Evolutionary conservation across 805 yeast species (phyloP).

Genomic region (Blastobotrys terrestris): DNA sequence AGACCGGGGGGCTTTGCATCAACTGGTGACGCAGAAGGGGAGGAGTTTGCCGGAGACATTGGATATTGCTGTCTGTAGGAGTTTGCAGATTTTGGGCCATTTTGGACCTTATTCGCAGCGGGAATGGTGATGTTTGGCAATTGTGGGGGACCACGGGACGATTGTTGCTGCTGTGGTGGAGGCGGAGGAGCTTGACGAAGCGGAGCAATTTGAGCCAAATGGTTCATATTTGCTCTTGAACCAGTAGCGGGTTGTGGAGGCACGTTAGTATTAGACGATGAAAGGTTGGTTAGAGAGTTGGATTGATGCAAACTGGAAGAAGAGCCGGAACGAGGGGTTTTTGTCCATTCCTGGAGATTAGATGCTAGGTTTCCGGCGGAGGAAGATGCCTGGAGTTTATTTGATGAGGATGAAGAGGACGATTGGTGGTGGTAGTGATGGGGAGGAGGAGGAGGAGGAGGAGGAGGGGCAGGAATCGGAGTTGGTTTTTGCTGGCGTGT

Average conservation of each 20-base stretch:
- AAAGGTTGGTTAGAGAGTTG: constrained; percentile 1
- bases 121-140: constrained; percentile 2
- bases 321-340: constrained; percentile 15
- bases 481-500: not conserved
- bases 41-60: not conserved
- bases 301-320: constrained; percentile 8
- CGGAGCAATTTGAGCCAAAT: constrained; percentile 23
- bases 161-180: constrained; percentile 12
- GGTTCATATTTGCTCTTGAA: constrained; percentile 18
- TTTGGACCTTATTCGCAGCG: not conserved
- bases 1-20: constrained; percentile 1
- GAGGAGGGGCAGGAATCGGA: no score
- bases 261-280: constrained; percentile 2
- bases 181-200: constrained; percentile 20
- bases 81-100: not conserved
- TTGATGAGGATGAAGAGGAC: not conserved
- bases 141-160: constrained; percentile 5
- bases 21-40: constrained; percentile 2
- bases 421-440: not conserved
- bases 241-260: constrained; percentile 11
- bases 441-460: no score
- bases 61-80: not conserved
- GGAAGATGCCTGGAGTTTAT: not conserved
- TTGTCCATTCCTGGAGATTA: constrained; percentile 23
- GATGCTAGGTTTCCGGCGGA: constrained; percentile 5